Evolutionary conservation across 768 basidiomycete genomes (phyloP).

Genomic region (Hypholoma sublateritium): DNA sequence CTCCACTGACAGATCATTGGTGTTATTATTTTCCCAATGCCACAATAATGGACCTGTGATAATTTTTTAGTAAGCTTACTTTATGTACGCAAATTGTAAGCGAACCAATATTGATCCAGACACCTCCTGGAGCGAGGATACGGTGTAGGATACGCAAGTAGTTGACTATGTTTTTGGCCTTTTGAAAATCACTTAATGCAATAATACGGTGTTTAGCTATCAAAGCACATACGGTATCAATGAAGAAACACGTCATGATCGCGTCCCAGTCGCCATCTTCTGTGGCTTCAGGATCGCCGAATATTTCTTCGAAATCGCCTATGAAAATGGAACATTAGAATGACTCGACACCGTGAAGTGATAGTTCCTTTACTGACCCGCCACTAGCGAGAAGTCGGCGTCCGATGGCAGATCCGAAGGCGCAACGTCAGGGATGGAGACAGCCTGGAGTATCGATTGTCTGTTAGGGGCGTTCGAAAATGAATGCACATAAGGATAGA

Average conservation of each 20-base stretch:
- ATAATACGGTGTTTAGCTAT: not conserved
- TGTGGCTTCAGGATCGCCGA: conserved; percentile 65
- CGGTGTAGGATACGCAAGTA: conserved; percentile 86
- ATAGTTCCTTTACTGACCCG: conserved; percentile 48
- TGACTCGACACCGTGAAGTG: not conserved
- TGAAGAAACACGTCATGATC: conserved; percentile 94
- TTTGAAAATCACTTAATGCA: not conserved
- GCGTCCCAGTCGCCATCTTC: conserved; percentile 85
- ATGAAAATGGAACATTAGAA: conserved; percentile 10
- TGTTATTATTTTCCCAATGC: conserved; percentile 92
- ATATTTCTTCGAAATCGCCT: conserved; percentile 95
- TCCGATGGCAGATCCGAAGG: conserved; percentile 68
- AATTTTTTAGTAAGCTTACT: not conserved
- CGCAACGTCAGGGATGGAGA: conserved; percentile 81
- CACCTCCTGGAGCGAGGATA: conserved; percentile 80
- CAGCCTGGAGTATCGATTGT: conserved; percentile 59
- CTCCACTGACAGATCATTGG: conserved; percentile 82
- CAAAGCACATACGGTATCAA: conserved; percentile 75
- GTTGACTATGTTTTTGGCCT: conserved; percentile 92
- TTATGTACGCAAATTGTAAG: not conserved
- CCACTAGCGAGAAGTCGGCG: conserved; percentile 80
- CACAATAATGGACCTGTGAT: conserved; percentile 82
- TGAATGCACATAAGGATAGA: conserved; percentile 90
- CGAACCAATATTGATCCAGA: conserved; percentile 80
- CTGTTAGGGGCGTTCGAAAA: conserved; percentile 78